Conservation (phyloP, 2,329 filamentous ascomycete genomes). For the Beauveria scarabaeidicola region DNA sequence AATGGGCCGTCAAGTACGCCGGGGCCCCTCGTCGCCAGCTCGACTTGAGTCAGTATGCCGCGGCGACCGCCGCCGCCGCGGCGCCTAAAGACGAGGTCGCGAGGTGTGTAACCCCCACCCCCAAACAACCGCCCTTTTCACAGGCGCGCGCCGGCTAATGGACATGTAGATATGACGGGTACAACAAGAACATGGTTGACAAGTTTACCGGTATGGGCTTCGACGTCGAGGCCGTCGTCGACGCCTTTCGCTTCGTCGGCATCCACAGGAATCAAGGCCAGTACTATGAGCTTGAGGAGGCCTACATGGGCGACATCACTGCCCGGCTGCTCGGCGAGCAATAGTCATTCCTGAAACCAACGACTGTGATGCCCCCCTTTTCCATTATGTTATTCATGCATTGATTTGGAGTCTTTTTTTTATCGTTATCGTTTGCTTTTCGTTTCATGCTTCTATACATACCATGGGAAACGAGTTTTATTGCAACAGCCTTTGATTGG, state of each 20-base stretch:
- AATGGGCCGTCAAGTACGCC: slow-evolving; percentile 83
- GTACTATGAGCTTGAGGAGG: slow-evolving; percentile 82
- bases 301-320: slow-evolving; percentile 83
- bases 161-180: slow-evolving; percentile 65
- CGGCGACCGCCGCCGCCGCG: slow-evolving; percentile 35
- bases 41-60: slow-evolving; percentile 36
- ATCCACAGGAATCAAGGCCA: slow-evolving; percentile 70
- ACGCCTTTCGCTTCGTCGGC: slow-evolving; percentile 71
- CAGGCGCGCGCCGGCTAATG: background rate
- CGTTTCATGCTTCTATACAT: background rate
- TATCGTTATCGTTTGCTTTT: background rate
- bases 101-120: background rate
- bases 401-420: background rate
- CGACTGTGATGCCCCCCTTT: background rate
- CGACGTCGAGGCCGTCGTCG: slow-evolving; percentile 74
- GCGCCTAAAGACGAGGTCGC: slow-evolving; percentile 11
- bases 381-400: background rate
- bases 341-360: slow-evolving; percentile 23
- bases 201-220: slow-evolving; percentile 90
- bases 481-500: background rate
- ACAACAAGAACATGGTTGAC: slow-evolving; percentile 74
- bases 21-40: slow-evolving; percentile 52
- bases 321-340: slow-evolving; percentile 75
- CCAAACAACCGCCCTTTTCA: background rate
- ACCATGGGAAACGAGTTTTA: background rate